Percentiles rank a stretch among this genome's conserved stretches.
phyloP scores from a whole-genome alignment of 1,139 yeast species.

The Scheffersomyces cryptocercus region DNA sequence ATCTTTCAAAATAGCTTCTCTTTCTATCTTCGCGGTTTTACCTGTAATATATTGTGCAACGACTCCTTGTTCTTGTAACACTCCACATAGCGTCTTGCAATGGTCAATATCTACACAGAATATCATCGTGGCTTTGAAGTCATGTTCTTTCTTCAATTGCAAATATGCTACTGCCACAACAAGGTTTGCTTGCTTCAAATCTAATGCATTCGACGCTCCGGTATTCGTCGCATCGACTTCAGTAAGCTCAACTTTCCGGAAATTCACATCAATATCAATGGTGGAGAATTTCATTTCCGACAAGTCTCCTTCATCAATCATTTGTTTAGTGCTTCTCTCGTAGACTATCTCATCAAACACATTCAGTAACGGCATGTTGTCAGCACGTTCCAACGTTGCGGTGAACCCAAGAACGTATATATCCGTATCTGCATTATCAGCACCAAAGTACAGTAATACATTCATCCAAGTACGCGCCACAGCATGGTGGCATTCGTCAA shows the following conservation, averaged over 20 bases:
- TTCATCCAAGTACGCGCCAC: slow-evolving; percentile 68
- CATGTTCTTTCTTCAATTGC: slow-evolving; percentile 34
- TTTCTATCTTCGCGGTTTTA: slow-evolving; percentile 52
- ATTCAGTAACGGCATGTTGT: slow-evolving; percentile 56
- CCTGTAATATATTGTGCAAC: slow-evolving; percentile 78
- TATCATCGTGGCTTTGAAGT: slow-evolving; percentile 63
- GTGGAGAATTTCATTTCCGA: slow-evolving; percentile 69
- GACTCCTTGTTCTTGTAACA: slow-evolving; percentile 60
- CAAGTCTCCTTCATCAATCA: slow-evolving; percentile 71
- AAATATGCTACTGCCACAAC: slow-evolving; percentile 61
- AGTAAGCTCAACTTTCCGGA: slow-evolving; percentile 29
- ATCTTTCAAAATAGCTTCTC: slow-evolving; percentile 55
- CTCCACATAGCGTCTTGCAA: slow-evolving; percentile 53
- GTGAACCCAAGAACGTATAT: slow-evolving; percentile 79
- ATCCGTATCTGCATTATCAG: slow-evolving; percentile 39
- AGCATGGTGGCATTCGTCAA: slow-evolving; percentile 95
- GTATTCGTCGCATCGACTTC: slow-evolving; percentile 57
- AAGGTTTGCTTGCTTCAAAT: slow-evolving; percentile 53
- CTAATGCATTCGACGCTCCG: slow-evolving; percentile 56
- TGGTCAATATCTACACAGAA: slow-evolving; percentile 80
- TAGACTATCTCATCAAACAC: slow-evolving; percentile 77
- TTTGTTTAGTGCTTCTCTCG: slow-evolving; percentile 63
- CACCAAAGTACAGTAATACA: slow-evolving; percentile 60
- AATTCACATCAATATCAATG: slow-evolving; percentile 45
- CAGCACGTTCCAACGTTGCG: slow-evolving; percentile 75